phyloP scores from a whole-genome alignment of 495 filamentous ascomycete species.

The Pyrenula aspistea region DNA sequence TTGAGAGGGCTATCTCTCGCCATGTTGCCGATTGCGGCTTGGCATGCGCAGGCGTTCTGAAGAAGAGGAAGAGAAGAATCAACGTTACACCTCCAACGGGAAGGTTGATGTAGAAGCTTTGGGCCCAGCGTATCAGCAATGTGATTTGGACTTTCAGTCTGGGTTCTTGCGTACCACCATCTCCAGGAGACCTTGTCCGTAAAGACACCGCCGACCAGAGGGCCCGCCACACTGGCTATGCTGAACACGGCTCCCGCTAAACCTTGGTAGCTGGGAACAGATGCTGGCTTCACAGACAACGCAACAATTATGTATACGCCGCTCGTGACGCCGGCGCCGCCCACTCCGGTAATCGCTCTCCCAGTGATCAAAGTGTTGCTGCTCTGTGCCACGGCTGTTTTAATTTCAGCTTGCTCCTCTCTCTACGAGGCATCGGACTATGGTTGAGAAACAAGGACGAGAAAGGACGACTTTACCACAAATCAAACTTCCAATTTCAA shows the following conservation, averaged over 20 bases:
- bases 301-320: slow-evolving; percentile 18
- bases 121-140: no score
- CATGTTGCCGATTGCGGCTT: background rate
- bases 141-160: no score
- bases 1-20: slow-evolving; percentile 5
- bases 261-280: slow-evolving; percentile 28
- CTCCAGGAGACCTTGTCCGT: slow-evolving; percentile 28
- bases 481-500: slow-evolving; percentile 54
- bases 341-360: slow-evolving; percentile 56
- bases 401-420: no score
- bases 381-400: slow-evolving; percentile 39
- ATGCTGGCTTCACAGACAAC: slow-evolving; percentile 2
- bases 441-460: no score
- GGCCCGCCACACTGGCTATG: slow-evolving; percentile 32
- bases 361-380: slow-evolving; percentile 54
- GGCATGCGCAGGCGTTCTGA: slow-evolving; percentile 18
- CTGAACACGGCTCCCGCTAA: slow-evolving; percentile 28
- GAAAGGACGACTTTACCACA: slow-evolving; percentile 14
- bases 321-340: slow-evolving; percentile 18
- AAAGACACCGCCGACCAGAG: slow-evolving; percentile 15
- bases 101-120: slow-evolving; percentile 46
- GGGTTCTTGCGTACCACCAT: no score
- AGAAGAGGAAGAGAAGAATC: background rate
- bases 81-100: slow-evolving; percentile 11
- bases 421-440: no score